phyloP scores from a whole-genome alignment of 352 stramenopile species.

The Thraustochytrium sp. region DNA sequence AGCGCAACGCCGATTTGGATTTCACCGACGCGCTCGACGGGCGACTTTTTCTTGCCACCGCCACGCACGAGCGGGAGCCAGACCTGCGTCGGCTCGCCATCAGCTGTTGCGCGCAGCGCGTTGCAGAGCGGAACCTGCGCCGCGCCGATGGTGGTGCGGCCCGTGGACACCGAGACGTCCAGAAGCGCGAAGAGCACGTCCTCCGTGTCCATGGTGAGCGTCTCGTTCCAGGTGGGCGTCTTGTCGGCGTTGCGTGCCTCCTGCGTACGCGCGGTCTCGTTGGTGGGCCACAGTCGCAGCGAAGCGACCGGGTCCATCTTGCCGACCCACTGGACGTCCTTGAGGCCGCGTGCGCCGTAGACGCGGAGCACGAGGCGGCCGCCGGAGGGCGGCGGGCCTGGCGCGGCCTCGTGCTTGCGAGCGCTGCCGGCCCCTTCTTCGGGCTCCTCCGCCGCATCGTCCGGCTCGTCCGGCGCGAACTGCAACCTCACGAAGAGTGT shows the following conservation, averaged over 20 bases:
- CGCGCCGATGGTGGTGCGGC: background rate
- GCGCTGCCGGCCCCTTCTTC: background rate
- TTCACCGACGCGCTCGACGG: background rate
- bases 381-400: background rate
- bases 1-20: background rate
- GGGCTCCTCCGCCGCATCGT: background rate
- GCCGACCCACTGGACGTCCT: slow-evolving; percentile 18
- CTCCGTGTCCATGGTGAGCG: background rate
- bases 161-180: background rate
- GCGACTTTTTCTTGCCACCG: background rate
- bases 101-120: background rate
- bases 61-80: background rate
- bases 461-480: background rate
- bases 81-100: background rate
- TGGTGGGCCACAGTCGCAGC: background rate
- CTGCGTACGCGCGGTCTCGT: background rate
- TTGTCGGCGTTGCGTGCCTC: background rate
- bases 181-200: background rate
- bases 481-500: background rate
- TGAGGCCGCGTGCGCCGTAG: background rate
- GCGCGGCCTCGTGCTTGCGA: background rate
- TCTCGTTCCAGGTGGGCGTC: slow-evolving; percentile 9
- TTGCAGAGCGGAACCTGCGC: background rate
- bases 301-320: background rate
- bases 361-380: background rate